These are phyloP conservation scores for Phytophthora litchii DNA, from an alignment of 352 stramenopile species.

Conservation along the genomic window DNA sequence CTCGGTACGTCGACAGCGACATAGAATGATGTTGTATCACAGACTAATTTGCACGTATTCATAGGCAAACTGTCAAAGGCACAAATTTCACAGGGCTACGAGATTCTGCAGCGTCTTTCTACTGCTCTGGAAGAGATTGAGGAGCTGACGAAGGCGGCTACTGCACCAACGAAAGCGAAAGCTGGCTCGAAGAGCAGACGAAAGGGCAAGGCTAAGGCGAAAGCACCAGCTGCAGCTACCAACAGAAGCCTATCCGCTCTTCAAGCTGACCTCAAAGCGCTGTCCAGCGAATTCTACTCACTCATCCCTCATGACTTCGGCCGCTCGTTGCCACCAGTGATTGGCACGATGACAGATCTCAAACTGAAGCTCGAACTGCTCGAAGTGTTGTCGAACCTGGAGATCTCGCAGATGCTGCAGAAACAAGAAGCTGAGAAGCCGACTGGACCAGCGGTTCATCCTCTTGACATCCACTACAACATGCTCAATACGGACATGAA, in stretches of 20 bases:
- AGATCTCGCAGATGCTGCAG: constrained; percentile 67
- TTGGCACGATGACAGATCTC: constrained; percentile 57
- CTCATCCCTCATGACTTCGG: constrained; percentile 76
- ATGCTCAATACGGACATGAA: constrained; percentile 60
- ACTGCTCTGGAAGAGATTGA: constrained; percentile 45
- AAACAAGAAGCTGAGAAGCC: constrained; percentile 37
- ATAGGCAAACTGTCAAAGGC: constrained; percentile 54
- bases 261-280: constrained; percentile 47
- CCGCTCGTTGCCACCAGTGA: constrained; percentile 52
- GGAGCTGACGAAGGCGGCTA: constrained; percentile 28
- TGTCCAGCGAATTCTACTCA: constrained; percentile 75
- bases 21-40: background rate
- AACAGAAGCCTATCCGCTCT: constrained; percentile 28
- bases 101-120: constrained; percentile 58
- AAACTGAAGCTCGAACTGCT: constrained; percentile 69
- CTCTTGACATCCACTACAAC: constrained; percentile 57
- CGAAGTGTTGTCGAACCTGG: constrained; percentile 60
- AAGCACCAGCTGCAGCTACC: constrained; percentile 22
- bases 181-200: constrained; percentile 25
- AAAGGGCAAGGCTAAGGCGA: constrained; percentile 35
- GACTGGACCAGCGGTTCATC: constrained; percentile 32
- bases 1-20: constrained; percentile 28
- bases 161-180: constrained; percentile 21
- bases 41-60: constrained; percentile 1
- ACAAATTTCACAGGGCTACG: constrained; percentile 69